A percentile compares a stretch with the other conserved stretches of the same genome.
Evolutionary conservation across 2,329 filamentous ascomycete species (phyloP).

Genomic region (Byssothecium circinans): DNA sequence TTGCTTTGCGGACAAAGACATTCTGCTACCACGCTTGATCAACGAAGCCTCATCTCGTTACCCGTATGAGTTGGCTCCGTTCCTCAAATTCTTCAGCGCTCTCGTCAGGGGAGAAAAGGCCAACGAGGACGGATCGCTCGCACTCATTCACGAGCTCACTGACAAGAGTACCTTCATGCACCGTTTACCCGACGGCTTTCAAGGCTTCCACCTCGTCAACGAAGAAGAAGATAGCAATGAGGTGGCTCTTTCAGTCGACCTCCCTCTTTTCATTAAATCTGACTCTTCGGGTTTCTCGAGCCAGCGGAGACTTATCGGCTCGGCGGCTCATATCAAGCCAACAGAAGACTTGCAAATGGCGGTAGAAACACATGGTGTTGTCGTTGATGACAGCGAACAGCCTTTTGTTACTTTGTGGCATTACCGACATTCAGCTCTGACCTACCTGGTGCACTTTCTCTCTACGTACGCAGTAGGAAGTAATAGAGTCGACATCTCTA

Average conservation of each 20-base stretch:
- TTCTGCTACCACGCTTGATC: slow-evolving; percentile 62
- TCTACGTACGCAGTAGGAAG: slow-evolving; percentile 66
- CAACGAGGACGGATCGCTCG: slow-evolving; percentile 52
- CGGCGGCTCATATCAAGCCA: slow-evolving; percentile 8
- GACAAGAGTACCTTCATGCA: slow-evolving; percentile 76
- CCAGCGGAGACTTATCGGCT: slow-evolving; percentile 27
- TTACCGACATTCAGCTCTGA: slow-evolving; percentile 74
- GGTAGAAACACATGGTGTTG: slow-evolving; percentile 66
- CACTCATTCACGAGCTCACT: slow-evolving; percentile 64
- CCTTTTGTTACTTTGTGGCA: slow-evolving; percentile 75
- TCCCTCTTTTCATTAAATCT: slow-evolving; percentile 62
- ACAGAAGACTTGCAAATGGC: slow-evolving; percentile 62
- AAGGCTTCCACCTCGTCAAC: slow-evolving; percentile 73
- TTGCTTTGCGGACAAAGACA: slow-evolving; percentile 58
- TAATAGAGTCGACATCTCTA: slow-evolving; percentile 51
- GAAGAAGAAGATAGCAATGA: slow-evolving; percentile 86
- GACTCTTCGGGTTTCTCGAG: slow-evolving; percentile 18
- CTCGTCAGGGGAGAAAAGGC: slow-evolving; percentile 56
- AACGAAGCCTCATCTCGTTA: slow-evolving; percentile 74
- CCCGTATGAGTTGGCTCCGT: slow-evolving; percentile 81
- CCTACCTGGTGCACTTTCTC: slow-evolving; percentile 75
- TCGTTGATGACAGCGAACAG: slow-evolving; percentile 72
- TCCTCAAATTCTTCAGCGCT: slow-evolving; percentile 70
- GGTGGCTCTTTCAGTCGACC: slow-evolving; percentile 66
- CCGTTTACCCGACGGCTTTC: slow-evolving; percentile 70